Percentiles rank a stretch among this genome's conserved stretches.
Conservation (phyloP, 495 filamentous ascomycete genomes). For the Cudoniella acicularis region DNA sequence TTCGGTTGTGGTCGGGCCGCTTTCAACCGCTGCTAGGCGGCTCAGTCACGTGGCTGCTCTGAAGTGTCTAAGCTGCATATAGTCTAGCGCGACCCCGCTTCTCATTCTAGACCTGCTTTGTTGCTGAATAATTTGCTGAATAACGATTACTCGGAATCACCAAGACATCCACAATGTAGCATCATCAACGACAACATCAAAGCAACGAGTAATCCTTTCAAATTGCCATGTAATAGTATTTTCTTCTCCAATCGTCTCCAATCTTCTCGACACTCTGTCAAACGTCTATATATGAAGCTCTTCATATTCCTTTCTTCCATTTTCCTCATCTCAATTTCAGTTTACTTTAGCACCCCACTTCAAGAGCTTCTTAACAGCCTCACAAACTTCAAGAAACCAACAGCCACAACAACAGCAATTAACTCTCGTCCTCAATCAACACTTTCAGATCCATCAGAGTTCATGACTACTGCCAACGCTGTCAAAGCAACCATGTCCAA, state of each 20-base stretch:
- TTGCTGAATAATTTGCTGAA: neutral
- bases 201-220: slow-evolving; percentile 17
- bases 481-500: slow-evolving; percentile 45
- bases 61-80: too few relatives aligned
- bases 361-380: slow-evolving; percentile 20
- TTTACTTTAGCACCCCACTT: slow-evolving; percentile 27
- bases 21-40: too few relatives aligned
- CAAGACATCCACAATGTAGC: neutral
- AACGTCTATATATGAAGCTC: slow-evolving; percentile 29
- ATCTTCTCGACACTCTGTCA: slow-evolving; percentile 17
- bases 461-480: slow-evolving; percentile 20
- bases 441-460: neutral
- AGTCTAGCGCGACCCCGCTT: neutral
- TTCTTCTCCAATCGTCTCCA: slow-evolving; percentile 20
- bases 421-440: neutral
- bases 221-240: slow-evolving; percentile 17
- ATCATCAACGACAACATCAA: neutral
- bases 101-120: neutral
- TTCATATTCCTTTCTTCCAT: slow-evolving; percentile 20
- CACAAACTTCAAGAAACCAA: slow-evolving; percentile 7
- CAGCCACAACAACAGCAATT: slow-evolving; percentile 9
- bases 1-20: too few relatives aligned
- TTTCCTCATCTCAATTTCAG: slow-evolving; percentile 26
- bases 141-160: neutral
- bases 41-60: too few relatives aligned